A percentile compares a stretch with the other conserved stretches of the same genome.
These are phyloP conservation scores for Clavulina sp. DNA, from an alignment of 768 basidiomycete genomes.

Conservation along the genomic window DNA sequence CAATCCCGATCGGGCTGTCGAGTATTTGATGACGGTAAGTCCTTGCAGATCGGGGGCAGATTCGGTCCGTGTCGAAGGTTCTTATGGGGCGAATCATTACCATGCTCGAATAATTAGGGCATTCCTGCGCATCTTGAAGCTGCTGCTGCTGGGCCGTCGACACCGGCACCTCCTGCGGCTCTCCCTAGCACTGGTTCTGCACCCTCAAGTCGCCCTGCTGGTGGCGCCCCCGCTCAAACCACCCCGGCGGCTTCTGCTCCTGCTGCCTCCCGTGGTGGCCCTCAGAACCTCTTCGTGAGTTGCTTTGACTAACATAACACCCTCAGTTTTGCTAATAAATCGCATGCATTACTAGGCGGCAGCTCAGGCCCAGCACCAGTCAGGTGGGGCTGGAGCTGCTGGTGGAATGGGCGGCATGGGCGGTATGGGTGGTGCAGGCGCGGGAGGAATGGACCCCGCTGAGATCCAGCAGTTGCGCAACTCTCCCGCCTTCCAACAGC, in stretches of 20 bases:
- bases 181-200: constrained; percentile 3
- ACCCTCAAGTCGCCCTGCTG: constrained; percentile 14
- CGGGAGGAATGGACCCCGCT: constrained; percentile 24
- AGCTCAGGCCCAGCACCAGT: constrained; percentile 18
- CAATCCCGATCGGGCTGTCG: constrained; percentile 95
- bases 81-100: no score
- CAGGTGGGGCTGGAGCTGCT: constrained; percentile 22
- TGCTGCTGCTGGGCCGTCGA: constrained; percentile 24
- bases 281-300: constrained; percentile 72
- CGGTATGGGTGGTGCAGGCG: constrained; percentile 5
- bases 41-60: no score
- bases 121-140: constrained; percentile 55
- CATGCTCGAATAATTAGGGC: no score
- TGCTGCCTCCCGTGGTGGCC: constrained; percentile 13
- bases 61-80: no score
- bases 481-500: constrained; percentile 48
- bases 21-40: constrained; percentile 84
- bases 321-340: background rate
- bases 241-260: constrained; percentile 7
- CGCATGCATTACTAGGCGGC: constrained; percentile 11
- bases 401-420: constrained; percentile 19
- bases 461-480: constrained; percentile 29
- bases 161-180: constrained; percentile 22
- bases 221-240: constrained; percentile 8
- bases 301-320: background rate